These are phyloP conservation scores for Sarocladiaceae sp. DNA, from an alignment of 2,329 filamentous ascomycete species.

Conservation along the genomic window DNA sequence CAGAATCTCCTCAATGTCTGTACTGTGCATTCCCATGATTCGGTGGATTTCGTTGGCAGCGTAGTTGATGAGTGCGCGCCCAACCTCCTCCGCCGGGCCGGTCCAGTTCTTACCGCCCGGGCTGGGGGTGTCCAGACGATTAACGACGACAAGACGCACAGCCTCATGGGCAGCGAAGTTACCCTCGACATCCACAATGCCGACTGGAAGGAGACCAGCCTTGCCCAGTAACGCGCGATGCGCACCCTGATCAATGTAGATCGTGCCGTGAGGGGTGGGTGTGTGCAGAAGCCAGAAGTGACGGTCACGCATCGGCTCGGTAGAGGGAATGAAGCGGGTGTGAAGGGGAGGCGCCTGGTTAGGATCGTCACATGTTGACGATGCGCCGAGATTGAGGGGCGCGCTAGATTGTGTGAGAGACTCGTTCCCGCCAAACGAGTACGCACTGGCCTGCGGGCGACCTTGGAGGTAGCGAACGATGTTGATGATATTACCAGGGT, in stretches of 20 bases:
- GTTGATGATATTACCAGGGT: slow-evolving; percentile 81
- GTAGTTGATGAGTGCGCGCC: slow-evolving; percentile 87
- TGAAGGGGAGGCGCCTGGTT: slow-evolving; percentile 59
- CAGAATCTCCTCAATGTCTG: slow-evolving; percentile 70
- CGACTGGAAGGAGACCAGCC: slow-evolving; percentile 81
- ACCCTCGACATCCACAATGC: slow-evolving; percentile 85
- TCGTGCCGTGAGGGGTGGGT: slow-evolving; percentile 77
- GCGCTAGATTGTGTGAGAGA: slow-evolving; percentile 28
- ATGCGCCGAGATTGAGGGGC: slow-evolving; percentile 26
- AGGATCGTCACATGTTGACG: slow-evolving; percentile 14
- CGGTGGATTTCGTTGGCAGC: slow-evolving; percentile 74
- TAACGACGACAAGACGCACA: slow-evolving; percentile 77
- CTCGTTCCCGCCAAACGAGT: slow-evolving; percentile 19
- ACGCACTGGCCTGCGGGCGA: slow-evolving; percentile 19
- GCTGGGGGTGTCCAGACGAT: slow-evolving; percentile 40
- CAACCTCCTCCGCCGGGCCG: slow-evolving; percentile 62
- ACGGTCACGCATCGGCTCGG: slow-evolving; percentile 80
- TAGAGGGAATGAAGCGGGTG: slow-evolving; percentile 84
- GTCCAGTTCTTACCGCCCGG: slow-evolving; percentile 42
- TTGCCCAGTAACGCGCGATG: slow-evolving; percentile 74
- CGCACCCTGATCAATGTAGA: slow-evolving; percentile 91
- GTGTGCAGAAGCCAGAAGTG: slow-evolving; percentile 98
- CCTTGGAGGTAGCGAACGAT: slow-evolving; percentile 77
- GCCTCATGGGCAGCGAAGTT: slow-evolving; percentile 89
- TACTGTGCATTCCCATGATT: slow-evolving; percentile 79